Evolutionary conservation across 495 filamentous ascomycete genomes (phyloP).

Genomic region (Podospora tetraspora): DNA sequence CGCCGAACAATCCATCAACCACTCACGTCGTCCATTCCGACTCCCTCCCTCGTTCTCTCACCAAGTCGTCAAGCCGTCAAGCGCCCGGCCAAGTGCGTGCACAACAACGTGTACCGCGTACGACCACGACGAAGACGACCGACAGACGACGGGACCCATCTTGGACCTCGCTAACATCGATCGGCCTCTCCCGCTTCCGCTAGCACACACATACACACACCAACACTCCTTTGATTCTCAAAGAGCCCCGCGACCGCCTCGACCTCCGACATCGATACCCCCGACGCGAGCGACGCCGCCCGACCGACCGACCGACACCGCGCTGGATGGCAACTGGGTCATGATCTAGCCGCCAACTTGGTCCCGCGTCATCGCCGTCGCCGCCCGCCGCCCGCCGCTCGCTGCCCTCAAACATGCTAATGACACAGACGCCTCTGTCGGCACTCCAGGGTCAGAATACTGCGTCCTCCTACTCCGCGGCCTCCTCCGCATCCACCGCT

Average conservation of each 20-base stretch:
- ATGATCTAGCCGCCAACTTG: constrained; percentile 5
- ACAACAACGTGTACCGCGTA: neutral
- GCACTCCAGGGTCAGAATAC: constrained; percentile 43
- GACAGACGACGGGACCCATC: neutral
- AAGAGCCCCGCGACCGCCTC: neutral
- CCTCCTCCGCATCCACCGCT: constrained; percentile 6
- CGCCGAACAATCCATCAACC: constrained; percentile 28
- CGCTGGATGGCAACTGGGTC: neutral
- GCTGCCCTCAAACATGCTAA: constrained; percentile 36
- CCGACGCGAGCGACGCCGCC: neutral
- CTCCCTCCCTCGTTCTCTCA: constrained; percentile 23
- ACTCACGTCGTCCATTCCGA: constrained; percentile 30
- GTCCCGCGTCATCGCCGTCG: constrained; percentile 6
- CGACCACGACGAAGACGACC: neutral
- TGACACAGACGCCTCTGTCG: constrained; percentile 47
- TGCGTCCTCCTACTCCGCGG: constrained; percentile 20
- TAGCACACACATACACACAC: neutral
- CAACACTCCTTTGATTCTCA: neutral
- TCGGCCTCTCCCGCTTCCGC: neutral
- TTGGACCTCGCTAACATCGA: neutral
- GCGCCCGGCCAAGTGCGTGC: constrained; percentile 3
- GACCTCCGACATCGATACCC: neutral
- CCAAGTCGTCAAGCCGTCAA: neutral
- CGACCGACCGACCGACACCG: neutral
- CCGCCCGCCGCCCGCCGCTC: neutral